phyloP scores from a whole-genome alignment of 768 basidiomycete genomes.

The Psilocybe cyanescens region DNA sequence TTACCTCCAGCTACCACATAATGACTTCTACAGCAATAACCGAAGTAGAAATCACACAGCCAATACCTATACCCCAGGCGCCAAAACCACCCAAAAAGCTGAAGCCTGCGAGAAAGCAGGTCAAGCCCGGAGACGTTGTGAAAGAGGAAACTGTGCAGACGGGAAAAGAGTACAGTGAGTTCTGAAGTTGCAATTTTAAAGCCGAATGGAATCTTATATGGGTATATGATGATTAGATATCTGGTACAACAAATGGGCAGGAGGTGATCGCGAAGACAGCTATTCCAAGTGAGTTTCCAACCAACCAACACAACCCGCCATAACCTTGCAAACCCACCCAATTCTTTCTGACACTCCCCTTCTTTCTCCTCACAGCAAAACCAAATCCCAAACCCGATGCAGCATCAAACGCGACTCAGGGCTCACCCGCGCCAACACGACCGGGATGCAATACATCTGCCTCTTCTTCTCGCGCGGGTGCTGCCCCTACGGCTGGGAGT shows the following conservation, averaged over 20 bases:
- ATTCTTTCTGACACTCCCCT: background rate
- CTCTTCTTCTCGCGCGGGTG: conserved; percentile 96
- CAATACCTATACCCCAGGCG: conserved; percentile 27
- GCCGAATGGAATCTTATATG: background rate
- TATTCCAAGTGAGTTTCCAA: conserved; percentile 79
- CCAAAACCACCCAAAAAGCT: conserved; percentile 60
- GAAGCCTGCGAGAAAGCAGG: conserved; percentile 93
- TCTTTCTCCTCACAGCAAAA: conserved; percentile 61
- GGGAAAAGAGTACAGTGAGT: conserved; percentile 95
- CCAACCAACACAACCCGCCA: background rate
- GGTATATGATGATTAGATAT: conserved; percentile 76
- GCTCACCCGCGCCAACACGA: conserved; percentile 93
- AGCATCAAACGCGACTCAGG: conserved; percentile 88
- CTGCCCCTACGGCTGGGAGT: conserved; percentile 98
- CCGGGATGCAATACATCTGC: conserved; percentile 91
- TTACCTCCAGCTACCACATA: background rate
- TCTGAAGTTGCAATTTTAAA: background rate
- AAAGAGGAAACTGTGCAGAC: conserved; percentile 89
- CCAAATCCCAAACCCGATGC: conserved; percentile 92
- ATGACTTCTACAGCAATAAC: conserved; percentile 14
- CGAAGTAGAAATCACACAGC: conserved; percentile 9
- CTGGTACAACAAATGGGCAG: conserved; percentile 99
- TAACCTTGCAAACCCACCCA: background rate
- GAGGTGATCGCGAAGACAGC: conserved; percentile 95
- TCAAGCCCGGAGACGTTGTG: conserved; percentile 87